Evolutionary conservation across 1,284 basidiomycete species (phyloP).

Genomic region (Cryptococcus maquisensis): DNA sequence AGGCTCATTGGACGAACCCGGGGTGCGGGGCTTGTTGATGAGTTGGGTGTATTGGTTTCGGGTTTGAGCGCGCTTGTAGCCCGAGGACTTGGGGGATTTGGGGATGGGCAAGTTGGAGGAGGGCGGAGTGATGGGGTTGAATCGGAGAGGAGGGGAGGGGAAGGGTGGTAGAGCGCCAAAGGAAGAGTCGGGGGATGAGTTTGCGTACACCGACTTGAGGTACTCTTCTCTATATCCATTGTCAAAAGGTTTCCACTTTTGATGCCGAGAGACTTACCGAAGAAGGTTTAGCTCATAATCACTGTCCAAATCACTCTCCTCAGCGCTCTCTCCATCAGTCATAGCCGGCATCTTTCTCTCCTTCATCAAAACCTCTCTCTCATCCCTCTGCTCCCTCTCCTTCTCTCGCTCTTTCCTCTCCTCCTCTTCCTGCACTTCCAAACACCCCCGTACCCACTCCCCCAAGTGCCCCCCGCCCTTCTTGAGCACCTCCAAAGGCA

Average conservation of each 20-base stretch:
- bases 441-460: constrained; percentile 16
- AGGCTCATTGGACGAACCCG: constrained; percentile 3
- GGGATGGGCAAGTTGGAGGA: not conserved
- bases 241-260: not conserved
- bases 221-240: constrained; percentile 25
- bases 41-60: constrained; percentile 19
- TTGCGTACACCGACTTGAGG: constrained; percentile 11
- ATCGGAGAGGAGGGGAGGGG: constrained; percentile 1
- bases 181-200: not conserved
- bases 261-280: constrained; percentile 16
- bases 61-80: constrained; percentile 16
- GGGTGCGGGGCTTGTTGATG: constrained; percentile 9
- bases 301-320: constrained; percentile 29
- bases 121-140: constrained; percentile 1
- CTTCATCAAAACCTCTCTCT: not conserved
- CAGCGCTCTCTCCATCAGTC: constrained; percentile 29
- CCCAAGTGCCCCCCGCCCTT: constrained; percentile 16
- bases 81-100: not conserved
- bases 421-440: not conserved
- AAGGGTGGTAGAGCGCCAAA: not conserved
- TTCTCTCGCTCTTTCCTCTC: not conserved
- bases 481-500: constrained; percentile 23
- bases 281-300: constrained; percentile 22
- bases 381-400: not conserved
- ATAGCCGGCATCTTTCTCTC: constrained; percentile 17